A percentile compares a stretch with the other conserved stretches of the same genome.
phyloP scores from a whole-genome alignment of 2,329 filamentous ascomycete genomes.

The Fusarium decemcellulare region DNA sequence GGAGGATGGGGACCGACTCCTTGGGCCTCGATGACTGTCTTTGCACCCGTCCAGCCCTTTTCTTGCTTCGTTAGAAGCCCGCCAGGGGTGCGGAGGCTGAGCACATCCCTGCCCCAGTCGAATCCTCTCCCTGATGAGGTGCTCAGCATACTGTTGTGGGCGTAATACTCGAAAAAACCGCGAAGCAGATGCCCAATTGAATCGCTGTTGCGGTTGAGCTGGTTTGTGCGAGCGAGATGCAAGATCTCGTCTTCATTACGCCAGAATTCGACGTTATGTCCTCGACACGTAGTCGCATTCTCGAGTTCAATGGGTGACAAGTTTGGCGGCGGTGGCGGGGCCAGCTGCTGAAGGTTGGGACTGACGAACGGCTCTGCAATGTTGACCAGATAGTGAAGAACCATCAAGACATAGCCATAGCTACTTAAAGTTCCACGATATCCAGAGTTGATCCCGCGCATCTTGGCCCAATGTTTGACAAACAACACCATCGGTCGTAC shows the following conservation, averaged over 20 bases:
- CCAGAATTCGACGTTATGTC: slow-evolving; percentile 83
- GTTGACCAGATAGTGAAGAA: slow-evolving; percentile 91
- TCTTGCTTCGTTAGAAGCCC: slow-evolving; percentile 81
- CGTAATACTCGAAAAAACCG: slow-evolving; percentile 92
- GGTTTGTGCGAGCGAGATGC: slow-evolving; percentile 68
- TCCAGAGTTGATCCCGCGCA: slow-evolving; percentile 86
- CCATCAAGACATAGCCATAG: slow-evolving; percentile 94
- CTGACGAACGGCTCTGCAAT: slow-evolving; percentile 84
- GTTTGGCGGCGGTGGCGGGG: slow-evolving; percentile 57
- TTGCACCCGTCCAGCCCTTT: slow-evolving; percentile 91
- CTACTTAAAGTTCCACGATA: slow-evolving; percentile 90
- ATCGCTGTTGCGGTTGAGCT: slow-evolving; percentile 78
- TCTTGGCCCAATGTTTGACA: slow-evolving; percentile 92
- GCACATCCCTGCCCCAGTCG: slow-evolving; percentile 84
- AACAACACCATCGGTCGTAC: slow-evolving; percentile 86
- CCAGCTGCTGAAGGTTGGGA: slow-evolving; percentile 82
- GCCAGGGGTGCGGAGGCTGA: slow-evolving; percentile 80
- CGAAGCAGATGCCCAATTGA: slow-evolving; percentile 79
- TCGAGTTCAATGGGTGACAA: slow-evolving; percentile 43
- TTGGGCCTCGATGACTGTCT: slow-evolving; percentile 73
- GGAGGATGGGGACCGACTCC: slow-evolving; percentile 43
- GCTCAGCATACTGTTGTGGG: slow-evolving; percentile 70
- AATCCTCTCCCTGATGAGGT: slow-evolving; percentile 71
- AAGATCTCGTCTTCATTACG: slow-evolving; percentile 79
- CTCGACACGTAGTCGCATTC: slow-evolving; percentile 64